These are phyloP conservation scores for Thinopyrum elongatum DNA, from an alignment of 176 grass and related monocot species.

Conservation along the genomic window DNA sequence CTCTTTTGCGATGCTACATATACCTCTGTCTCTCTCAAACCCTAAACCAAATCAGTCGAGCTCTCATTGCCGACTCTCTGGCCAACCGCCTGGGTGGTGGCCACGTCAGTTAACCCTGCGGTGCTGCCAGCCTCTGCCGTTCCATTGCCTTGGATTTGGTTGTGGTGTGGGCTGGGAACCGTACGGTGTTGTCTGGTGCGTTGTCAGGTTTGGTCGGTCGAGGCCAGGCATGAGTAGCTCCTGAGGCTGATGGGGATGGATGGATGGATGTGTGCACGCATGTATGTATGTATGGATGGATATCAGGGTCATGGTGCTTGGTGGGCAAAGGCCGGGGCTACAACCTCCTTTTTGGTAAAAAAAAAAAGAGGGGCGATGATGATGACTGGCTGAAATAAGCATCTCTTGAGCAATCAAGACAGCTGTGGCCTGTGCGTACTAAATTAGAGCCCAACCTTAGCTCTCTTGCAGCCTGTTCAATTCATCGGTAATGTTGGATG, in stretches of 20 bases:
- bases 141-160: not conserved
- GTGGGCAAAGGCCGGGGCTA: too few species aligned
- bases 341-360: too few species aligned
- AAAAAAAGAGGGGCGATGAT: not conserved
- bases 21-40: not conserved
- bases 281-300: not conserved
- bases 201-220: not conserved
- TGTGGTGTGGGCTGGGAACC: conserved; percentile 7
- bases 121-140: conserved; percentile 17
- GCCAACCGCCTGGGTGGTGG: not conserved
- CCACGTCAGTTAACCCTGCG: not conserved
- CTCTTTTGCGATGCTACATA: not conserved
- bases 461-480: not conserved
- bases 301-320: too few species aligned
- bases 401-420: not conserved
- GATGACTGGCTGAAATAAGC: not conserved
- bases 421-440: not conserved
- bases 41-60: not conserved
- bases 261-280: too few species aligned
- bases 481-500: not conserved
- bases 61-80: not conserved
- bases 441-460: not conserved
- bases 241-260: not conserved
- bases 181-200: not conserved
- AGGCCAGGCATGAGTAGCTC: not conserved